Evolutionary conservation across 2,329 filamentous ascomycete genomes (phyloP).

Genomic region (Periconia macrospinosa): DNA sequence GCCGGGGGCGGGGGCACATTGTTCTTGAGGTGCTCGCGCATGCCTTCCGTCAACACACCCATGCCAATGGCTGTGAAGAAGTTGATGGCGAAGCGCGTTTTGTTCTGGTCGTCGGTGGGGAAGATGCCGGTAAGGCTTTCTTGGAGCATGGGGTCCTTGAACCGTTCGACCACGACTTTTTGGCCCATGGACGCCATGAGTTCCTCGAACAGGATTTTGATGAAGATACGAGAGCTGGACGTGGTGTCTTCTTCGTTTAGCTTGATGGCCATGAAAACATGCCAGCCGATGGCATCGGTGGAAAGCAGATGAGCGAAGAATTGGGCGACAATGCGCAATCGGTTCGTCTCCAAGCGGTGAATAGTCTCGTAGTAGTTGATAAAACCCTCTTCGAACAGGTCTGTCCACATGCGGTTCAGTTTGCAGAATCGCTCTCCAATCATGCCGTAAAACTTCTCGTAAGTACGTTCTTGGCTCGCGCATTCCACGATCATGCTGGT

Average conservation of each 20-base stretch:
- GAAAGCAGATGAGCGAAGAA: conserved; percentile 92
- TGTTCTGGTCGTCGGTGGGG: conserved; percentile 82
- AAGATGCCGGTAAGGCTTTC: conserved; percentile 84
- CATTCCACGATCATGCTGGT: conserved; percentile 98
- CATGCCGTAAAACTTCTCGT: conserved; percentile 94
- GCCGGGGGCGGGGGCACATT: conserved; percentile 81
- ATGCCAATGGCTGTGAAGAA: conserved; percentile 99
- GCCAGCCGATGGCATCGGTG: conserved; percentile 89
- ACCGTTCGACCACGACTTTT: conserved; percentile 72
- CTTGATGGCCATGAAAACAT: conserved; percentile 80
- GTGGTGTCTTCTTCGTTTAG: conserved; percentile 97
- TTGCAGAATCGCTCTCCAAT: conserved; percentile 95
- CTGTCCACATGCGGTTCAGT: conserved; percentile 91
- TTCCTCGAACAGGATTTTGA: conserved; percentile 97
- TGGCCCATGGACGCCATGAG: conserved; percentile 85
- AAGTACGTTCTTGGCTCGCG: conserved; percentile 94
- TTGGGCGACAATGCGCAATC: conserved; percentile 89
- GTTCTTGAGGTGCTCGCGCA: conserved; percentile 88
- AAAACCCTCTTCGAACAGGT: conserved; percentile 89
- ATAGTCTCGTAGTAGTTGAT: conserved; percentile 96
- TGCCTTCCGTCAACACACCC: conserved; percentile 90
- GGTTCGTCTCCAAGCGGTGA: conserved; percentile 94
- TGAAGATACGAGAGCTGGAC: conserved; percentile 93
- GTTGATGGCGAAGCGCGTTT: conserved; percentile 97
- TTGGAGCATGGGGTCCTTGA: conserved; percentile 74